phyloP scores from a whole-genome alignment of 371 early-diverging fungal genomes.

The Mortierella sp. region DNA sequence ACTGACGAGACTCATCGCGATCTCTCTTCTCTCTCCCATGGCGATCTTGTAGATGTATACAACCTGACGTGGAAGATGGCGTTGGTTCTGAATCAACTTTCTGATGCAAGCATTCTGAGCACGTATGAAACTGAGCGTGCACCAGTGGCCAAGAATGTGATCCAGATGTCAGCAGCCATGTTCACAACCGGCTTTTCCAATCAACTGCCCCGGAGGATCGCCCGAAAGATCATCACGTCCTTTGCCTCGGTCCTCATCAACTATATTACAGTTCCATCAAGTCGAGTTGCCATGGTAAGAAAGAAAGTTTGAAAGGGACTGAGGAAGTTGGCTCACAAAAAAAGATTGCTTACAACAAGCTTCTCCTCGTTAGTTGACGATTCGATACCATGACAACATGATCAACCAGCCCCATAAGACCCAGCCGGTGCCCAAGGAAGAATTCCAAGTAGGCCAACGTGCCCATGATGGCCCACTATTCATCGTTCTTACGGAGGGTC shows the following conservation, averaged over 20 bases:
- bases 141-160: slow-evolving; percentile 39
- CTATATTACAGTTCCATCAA: slow-evolving; percentile 17
- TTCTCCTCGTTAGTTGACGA: slow-evolving; percentile 35
- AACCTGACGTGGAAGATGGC: slow-evolving; percentile 49
- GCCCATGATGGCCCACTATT: slow-evolving; percentile 47
- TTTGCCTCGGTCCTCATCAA: slow-evolving; percentile 20
- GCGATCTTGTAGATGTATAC: slow-evolving; percentile 24
- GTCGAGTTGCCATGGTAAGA: slow-evolving; percentile 41
- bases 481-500: slow-evolving; percentile 10
- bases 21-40: not conserved
- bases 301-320: not conserved
- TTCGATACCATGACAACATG: slow-evolving; percentile 29
- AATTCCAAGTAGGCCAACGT: slow-evolving; percentile 39
- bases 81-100: slow-evolving; percentile 23
- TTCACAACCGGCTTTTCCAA: slow-evolving; percentile 38
- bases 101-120: slow-evolving; percentile 18
- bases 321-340: too few species aligned
- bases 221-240: slow-evolving; percentile 20
- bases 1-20: not conserved
- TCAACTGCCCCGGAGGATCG: not conserved
- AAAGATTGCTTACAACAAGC: too few species aligned
- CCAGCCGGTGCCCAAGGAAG: slow-evolving; percentile 21
- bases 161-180: slow-evolving; percentile 35
- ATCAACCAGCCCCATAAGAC: slow-evolving; percentile 35
- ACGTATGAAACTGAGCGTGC: slow-evolving; percentile 49